phyloP scores from a whole-genome alignment of 352 stramenopile genomes.

The Peronospora belbahrii region DNA sequence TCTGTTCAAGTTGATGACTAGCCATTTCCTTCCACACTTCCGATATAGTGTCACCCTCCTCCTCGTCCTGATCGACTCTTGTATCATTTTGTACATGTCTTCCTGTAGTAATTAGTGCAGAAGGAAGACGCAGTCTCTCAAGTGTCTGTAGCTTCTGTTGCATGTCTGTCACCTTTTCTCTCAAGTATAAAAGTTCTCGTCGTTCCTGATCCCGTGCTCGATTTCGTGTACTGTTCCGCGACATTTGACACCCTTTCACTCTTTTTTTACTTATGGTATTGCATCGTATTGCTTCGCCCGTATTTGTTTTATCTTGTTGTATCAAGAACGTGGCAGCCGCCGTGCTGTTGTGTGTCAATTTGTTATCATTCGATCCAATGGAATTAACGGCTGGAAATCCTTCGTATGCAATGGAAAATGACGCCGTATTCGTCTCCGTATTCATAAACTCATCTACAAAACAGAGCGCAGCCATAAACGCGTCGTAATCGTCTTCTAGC shows the following conservation, averaged over 20 bases:
- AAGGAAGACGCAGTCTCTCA: constrained; percentile 12
- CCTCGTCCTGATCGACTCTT: background rate
- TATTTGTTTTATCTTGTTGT: too few relatives aligned
- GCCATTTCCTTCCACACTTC: constrained; percentile 43
- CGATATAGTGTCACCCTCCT: constrained; percentile 7
- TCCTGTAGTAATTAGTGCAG: background rate
- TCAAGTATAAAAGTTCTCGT: constrained; percentile 37
- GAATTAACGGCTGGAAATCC: constrained; percentile 4
- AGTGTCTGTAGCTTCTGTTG: constrained; percentile 33
- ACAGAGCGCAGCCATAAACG: constrained; percentile 32
- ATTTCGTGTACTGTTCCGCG: constrained; percentile 32
- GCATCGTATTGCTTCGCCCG: constrained; percentile 5
- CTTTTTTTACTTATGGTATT: background rate
- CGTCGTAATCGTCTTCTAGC: constrained; percentile 26
- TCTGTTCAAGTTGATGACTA: constrained; percentile 33
- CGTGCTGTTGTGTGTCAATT: too few relatives aligned
- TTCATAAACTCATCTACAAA: constrained; percentile 29
- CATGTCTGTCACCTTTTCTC: constrained; percentile 37
- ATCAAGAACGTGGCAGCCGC: too few relatives aligned
- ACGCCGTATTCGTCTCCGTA: constrained; percentile 8
- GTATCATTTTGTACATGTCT: background rate
- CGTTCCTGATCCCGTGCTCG: constrained; percentile 32
- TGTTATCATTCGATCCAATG: background rate
- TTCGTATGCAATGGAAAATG: constrained; percentile 16
- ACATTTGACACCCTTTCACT: constrained; percentile 22